Evolutionary conservation across 306 rosid genomes (phyloP).

Genomic region (Glycine latifolia): DNA sequence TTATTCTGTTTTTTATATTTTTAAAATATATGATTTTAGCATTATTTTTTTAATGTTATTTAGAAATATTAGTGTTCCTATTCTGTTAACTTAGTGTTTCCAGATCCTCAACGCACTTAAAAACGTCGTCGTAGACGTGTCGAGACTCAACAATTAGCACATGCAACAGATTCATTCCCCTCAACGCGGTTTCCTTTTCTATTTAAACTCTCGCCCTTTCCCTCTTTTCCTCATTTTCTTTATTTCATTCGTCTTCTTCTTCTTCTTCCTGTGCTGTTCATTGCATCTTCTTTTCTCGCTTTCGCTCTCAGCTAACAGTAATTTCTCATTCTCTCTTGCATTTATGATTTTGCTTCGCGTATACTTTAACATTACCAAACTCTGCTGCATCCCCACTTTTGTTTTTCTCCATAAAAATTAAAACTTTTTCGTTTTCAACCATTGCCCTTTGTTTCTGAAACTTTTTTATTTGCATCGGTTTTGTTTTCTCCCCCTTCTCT

Average conservation of each 20-base stretch:
- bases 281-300: background rate
- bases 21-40: no score
- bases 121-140: conserved; percentile 8
- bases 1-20: no score
- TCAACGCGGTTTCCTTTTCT: conserved; percentile 2
- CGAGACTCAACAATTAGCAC: background rate
- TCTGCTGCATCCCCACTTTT: background rate
- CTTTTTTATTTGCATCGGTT: background rate
- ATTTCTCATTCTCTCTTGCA: conserved; percentile 30
- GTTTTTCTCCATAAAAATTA: background rate
- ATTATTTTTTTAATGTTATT: no score
- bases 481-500: background rate
- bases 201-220: conserved; percentile 26
- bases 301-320: background rate
- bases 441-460: background rate
- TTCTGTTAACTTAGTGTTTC: background rate
- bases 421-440: background rate
- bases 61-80: no score
- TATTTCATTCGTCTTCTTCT: background rate
- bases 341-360: background rate
- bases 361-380: background rate
- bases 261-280: no score
- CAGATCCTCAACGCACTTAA: background rate
- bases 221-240: background rate
- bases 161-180: background rate